Evolutionary conservation across 2,329 filamentous ascomycete genomes (phyloP).

Genomic region (Orbilia javanica): DNA sequence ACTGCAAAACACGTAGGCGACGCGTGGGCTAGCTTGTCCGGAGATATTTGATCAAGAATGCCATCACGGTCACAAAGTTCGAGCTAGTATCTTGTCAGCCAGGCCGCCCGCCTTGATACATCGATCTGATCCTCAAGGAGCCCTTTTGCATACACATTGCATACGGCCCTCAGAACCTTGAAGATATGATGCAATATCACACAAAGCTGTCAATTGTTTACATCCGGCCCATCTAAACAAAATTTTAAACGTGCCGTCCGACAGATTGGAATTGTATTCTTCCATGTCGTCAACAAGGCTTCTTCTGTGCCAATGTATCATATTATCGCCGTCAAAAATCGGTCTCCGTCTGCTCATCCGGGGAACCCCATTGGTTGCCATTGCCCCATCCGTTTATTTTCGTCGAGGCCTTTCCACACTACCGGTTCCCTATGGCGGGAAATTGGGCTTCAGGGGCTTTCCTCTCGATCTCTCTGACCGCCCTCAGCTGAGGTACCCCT

Average conservation of each 20-base stretch:
- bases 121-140: neutral
- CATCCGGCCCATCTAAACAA: constrained; percentile 14
- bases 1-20: constrained; percentile 57
- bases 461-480: constrained; percentile 52
- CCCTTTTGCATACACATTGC: neutral
- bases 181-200: constrained; percentile 21
- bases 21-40: constrained; percentile 48
- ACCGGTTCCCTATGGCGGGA: constrained; percentile 49
- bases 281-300: constrained; percentile 20
- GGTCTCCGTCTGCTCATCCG: constrained; percentile 26
- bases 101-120: constrained; percentile 1
- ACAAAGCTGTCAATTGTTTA: constrained; percentile 23
- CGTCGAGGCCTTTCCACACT: constrained; percentile 39
- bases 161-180: neutral
- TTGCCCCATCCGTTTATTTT: constrained; percentile 50
- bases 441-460: constrained; percentile 53
- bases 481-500: constrained; percentile 55
- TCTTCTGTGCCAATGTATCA: constrained; percentile 10
- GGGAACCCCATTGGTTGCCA: constrained; percentile 51
- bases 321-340: constrained; percentile 31
- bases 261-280: constrained; percentile 15
- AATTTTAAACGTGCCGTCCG: neutral
- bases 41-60: constrained; percentile 52
- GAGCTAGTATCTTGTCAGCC: constrained; percentile 2
- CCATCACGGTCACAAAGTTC: constrained; percentile 26